Conservation (phyloP, 306 rosid genomes). For the Quercus parvula region DNA sequence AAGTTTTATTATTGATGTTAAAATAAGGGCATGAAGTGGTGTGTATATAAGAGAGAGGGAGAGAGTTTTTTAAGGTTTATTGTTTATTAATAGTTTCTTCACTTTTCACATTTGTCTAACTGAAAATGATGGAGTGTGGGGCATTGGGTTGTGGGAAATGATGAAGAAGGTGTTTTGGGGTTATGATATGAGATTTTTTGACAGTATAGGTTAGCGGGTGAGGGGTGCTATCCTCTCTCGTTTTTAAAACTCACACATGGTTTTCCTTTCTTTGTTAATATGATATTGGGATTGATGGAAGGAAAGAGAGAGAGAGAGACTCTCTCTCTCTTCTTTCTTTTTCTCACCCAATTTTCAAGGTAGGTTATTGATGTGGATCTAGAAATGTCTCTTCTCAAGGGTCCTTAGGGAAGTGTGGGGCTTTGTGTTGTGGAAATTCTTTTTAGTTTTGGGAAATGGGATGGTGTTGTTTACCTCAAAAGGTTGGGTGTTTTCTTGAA, state of each 20-base stretch:
- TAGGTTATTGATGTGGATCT: constrained; percentile 40
- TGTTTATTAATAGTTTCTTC: constrained; percentile 13
- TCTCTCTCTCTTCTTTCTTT: neutral
- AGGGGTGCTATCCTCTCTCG: neutral
- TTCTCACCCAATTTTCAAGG: constrained; percentile 43
- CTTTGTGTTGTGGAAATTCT: constrained; percentile 32
- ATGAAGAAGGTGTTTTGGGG: constrained; percentile 17
- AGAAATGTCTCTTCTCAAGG: constrained; percentile 48
- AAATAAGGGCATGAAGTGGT: no score
- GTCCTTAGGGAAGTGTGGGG: constrained; percentile 35
- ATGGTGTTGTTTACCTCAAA: constrained; percentile 32
- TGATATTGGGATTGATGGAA: constrained; percentile 38
- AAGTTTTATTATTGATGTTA: no score
- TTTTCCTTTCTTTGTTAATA: neutral
- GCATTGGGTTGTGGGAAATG: constrained; percentile 40
- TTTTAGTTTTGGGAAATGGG: constrained; percentile 37
- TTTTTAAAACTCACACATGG: constrained; percentile 2
- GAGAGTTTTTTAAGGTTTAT: neutral
- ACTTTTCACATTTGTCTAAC: constrained; percentile 36
- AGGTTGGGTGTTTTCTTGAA: constrained; percentile 39
- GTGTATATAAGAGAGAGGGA: constrained; percentile 7
- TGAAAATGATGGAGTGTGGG: constrained; percentile 57
- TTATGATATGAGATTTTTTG: neutral
- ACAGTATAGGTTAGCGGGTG: neutral
- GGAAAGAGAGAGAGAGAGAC: neutral